These are phyloP conservation scores for Aspergillus spinulosporus DNA, from an alignment of 2,329 filamentous ascomycete species.

Conservation along the genomic window DNA sequence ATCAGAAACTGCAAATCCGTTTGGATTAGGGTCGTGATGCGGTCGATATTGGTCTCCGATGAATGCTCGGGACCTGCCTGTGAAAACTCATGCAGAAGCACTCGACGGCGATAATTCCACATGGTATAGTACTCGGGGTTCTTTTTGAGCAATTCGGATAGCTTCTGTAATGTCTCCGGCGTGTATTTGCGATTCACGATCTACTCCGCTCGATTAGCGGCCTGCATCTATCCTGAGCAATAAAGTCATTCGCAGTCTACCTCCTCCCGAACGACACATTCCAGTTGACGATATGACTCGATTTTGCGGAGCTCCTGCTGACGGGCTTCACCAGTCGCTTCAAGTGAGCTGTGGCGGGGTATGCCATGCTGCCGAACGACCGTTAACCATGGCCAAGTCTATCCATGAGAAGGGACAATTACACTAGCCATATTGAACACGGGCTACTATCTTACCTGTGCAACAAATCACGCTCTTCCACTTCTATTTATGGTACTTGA, in stretches of 20 bases:
- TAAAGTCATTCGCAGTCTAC: slow-evolving; percentile 43
- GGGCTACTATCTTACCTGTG: not conserved
- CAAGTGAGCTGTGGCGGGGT: slow-evolving; percentile 63
- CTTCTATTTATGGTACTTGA: not conserved
- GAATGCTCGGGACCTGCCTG: slow-evolving; percentile 23
- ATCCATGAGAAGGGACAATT: slow-evolving; percentile 13
- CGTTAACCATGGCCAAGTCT: slow-evolving; percentile 17
- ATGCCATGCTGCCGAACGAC: slow-evolving; percentile 71
- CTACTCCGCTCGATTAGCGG: slow-evolving; percentile 27
- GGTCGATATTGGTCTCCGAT: slow-evolving; percentile 43
- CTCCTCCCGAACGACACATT: slow-evolving; percentile 66
- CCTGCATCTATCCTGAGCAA: not conserved
- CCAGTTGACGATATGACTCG: slow-evolving; percentile 69
- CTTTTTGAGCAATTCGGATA: slow-evolving; percentile 45
- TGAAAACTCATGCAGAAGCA: slow-evolving; percentile 62
- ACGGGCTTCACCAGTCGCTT: slow-evolving; percentile 68
- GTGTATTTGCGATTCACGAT: slow-evolving; percentile 43
- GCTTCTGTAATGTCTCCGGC: slow-evolving; percentile 45
- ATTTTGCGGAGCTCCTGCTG: slow-evolving; percentile 75
- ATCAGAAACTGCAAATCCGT: slow-evolving; percentile 80
- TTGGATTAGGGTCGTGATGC: slow-evolving; percentile 58
- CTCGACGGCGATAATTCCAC: slow-evolving; percentile 63
- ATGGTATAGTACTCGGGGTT: slow-evolving; percentile 53
- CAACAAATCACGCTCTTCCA: not conserved
- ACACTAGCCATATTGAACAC: slow-evolving; percentile 35